These are phyloP conservation scores for Spathaspora girioi DNA, from an alignment of 805 yeast genomes.

Conservation along the genomic window DNA sequence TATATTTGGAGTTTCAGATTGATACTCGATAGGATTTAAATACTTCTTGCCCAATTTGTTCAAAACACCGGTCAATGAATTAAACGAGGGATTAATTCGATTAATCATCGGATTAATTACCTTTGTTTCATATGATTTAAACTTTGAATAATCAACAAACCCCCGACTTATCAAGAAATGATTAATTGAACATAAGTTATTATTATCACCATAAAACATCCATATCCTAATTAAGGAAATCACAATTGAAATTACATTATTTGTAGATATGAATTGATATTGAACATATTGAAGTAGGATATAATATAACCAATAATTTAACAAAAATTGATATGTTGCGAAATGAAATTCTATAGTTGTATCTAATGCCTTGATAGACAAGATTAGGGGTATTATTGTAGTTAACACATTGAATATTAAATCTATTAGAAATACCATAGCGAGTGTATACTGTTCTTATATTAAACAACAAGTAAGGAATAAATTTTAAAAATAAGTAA, in stretches of 20 bases:
- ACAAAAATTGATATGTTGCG: conserved; percentile 7
- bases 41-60: conserved; percentile 4
- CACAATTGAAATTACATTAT: neutral
- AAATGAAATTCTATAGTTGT: conserved; percentile 2
- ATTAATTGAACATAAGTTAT: conserved; percentile 5
- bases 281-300: conserved; percentile 2
- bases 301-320: conserved; percentile 11
- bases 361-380: conserved; percentile 10
- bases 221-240: conserved; percentile 1
- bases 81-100: neutral
- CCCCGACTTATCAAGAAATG: neutral
- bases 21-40: neutral
- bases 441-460: neutral
- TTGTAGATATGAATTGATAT: neutral
- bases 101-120: conserved; percentile 1
- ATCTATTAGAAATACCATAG: conserved; percentile 6
- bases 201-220: conserved; percentile 6
- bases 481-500: neutral
- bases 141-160: neutral
- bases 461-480: too few species aligned
- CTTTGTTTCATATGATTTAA: conserved; percentile 1
- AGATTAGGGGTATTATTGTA: conserved; percentile 6
- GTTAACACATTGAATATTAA: conserved; percentile 4
- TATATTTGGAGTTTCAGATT: neutral
- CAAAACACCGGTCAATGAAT: neutral